Conservation (phyloP, 1,139 yeast genomes). For the Magnusiomyces sp. region DNA sequence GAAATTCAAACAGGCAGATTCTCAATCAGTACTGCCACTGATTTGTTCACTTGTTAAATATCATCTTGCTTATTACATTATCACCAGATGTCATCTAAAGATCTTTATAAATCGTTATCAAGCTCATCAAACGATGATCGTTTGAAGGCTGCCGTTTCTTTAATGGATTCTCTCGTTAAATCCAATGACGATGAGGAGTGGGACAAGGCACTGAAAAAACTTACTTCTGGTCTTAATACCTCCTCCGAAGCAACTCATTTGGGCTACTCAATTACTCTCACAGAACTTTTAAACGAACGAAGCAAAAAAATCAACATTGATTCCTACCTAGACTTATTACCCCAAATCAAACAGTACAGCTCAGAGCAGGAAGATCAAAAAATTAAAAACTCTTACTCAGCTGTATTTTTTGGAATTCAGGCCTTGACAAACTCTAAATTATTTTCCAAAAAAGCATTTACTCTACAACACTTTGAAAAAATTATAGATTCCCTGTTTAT, state of each 20-base stretch:
- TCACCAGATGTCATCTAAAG: constrained; percentile 28
- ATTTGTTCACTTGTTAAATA: background rate
- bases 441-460: constrained; percentile 29
- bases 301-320: constrained; percentile 32
- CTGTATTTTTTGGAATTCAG: constrained; percentile 68
- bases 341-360: background rate
- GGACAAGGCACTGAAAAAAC: constrained; percentile 71
- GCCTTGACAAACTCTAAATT: constrained; percentile 54
- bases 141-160: constrained; percentile 57
- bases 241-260: constrained; percentile 76
- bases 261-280: constrained; percentile 83
- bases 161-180: constrained; percentile 48
- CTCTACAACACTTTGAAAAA: constrained; percentile 27
- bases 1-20: background rate
- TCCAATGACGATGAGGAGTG: constrained; percentile 51
- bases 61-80: background rate
- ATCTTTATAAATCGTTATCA: constrained; percentile 69
- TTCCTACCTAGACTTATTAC: constrained; percentile 32
- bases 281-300: constrained; percentile 56
- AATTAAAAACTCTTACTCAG: background rate
- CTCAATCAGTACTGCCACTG: background rate
- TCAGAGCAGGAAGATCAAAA: too few relatives aligned
- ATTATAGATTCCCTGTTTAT: constrained; percentile 46
- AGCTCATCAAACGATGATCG: constrained; percentile 72
- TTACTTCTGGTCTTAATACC: constrained; percentile 73